Base-by-base conservation (phyloP, 345 rosid genomes). In the Sisymbrium irio region DNA sequence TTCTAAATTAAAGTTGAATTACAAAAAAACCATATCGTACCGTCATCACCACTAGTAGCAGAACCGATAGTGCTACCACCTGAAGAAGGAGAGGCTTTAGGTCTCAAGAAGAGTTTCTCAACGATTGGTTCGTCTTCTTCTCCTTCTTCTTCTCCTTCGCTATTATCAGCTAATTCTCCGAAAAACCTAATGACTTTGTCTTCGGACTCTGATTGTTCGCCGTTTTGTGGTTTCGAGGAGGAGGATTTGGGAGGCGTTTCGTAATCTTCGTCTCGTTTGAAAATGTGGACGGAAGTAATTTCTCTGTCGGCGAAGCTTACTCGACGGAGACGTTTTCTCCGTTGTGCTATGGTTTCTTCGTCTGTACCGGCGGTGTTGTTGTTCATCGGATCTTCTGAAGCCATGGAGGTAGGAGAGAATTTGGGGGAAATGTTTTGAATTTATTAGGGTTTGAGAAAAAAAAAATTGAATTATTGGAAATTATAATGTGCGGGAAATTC, bases 271-370 rank as follows among this genome's bases (percentile, higher is more conserved):
- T 95, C 99, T 30, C 96, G 91, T 42, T 90, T 85, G 80, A 90
- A 95, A 45, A 95, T 82, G 82, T 92, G 96, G 62, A 92, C 86
- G 63, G 98, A 88, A 15, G 99, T 92, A 56, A 95, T 87, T 74
- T 95, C 97, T 12, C 87, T 82, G 83, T 95, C 97, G 15, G 96
- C 99, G 63, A 95, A 95, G 86, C 99, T 95, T 70, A 95, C 99
- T 49, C 99, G 91, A 62, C 99, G 86, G 61, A 85, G 78, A 8
- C 96, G 93, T 73, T 88, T 92, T 80, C 78, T 79, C 32, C 81
- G 80, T 39, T 80, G 80, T 0, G 95, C 97, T 27, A 85, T 42
- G 37, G 90, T 85, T 73, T 87, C 97, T 49, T 87, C 96, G 40
- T 86, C 97, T 15, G 97, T 88, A 63, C 78, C 92, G 56, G 81